phyloP scores from a whole-genome alignment of 2,329 filamentous ascomycete genomes.

The Aspergillus cejpii region DNA sequence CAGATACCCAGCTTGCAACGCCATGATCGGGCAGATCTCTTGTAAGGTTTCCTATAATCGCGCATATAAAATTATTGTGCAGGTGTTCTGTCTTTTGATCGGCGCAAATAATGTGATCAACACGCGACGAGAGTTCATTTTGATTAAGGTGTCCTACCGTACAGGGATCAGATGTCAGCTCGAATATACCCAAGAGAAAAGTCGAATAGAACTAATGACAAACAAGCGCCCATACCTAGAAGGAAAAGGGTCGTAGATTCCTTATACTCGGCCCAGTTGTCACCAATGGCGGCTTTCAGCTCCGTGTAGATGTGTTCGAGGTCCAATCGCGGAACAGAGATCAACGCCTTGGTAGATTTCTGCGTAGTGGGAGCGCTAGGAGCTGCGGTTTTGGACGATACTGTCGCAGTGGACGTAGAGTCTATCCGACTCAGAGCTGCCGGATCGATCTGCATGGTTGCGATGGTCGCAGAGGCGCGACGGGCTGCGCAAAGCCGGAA shows the following conservation, averaged over 20 bases:
- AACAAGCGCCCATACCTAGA: conserved; percentile 42
- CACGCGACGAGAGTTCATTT: conserved; percentile 52
- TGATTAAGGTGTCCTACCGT: conserved; percentile 53
- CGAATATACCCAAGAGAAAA: conserved; percentile 5
- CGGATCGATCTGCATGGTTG: conserved; percentile 43
- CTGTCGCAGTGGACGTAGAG: conserved; percentile 30
- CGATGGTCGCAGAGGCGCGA: conserved; percentile 29
- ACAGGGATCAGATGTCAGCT: conserved; percentile 17
- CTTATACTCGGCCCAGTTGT: conserved; percentile 57
- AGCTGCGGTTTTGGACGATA: conserved; percentile 29
- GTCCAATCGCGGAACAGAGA: conserved; percentile 55
- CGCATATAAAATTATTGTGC: conserved; percentile 56
- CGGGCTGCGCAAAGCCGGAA: conserved; percentile 38
- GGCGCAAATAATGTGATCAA: conserved; percentile 50
- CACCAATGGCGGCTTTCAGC: conserved; percentile 53
- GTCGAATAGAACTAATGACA: background rate
- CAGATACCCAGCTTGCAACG: conserved; percentile 58
- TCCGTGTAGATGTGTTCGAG: conserved; percentile 57
- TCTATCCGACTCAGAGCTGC: conserved; percentile 41
- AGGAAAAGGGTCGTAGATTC: conserved; percentile 52
- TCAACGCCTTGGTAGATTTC: conserved; percentile 46
- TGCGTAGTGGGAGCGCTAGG: conserved; percentile 30
- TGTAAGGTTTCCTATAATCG: conserved; percentile 53
- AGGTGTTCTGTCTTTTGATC: conserved; percentile 51
- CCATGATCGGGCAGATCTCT: conserved; percentile 57